These are phyloP conservation scores for Erodium maritimum DNA, from an alignment of 345 rosid genomes.

Conservation along the genomic window DNA sequence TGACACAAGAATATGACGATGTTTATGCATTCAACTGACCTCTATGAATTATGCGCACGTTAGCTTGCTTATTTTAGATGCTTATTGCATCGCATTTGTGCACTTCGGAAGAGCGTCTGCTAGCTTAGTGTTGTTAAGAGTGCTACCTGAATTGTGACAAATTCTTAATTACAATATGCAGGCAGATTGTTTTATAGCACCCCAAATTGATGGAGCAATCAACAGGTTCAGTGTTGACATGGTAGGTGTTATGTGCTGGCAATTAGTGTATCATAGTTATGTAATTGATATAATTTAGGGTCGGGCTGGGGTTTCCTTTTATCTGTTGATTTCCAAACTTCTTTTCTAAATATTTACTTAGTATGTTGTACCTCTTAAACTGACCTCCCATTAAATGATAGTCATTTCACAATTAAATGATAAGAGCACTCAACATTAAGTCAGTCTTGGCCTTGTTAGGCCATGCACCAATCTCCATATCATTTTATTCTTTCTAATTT, in stretches of 20 bases:
- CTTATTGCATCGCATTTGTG: no score
- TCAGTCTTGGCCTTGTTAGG: neutral
- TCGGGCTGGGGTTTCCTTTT: neutral
- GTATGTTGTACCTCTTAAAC: neutral
- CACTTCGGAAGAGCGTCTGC: no score
- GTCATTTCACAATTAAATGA: neutral
- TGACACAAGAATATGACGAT: no score
- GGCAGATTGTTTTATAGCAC: constrained; percentile 81
- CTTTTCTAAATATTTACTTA: neutral
- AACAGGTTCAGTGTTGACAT: constrained; percentile 50
- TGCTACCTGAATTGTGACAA: neutral
- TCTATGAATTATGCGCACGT: no score
- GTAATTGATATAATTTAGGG: neutral
- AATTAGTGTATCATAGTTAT: neutral
- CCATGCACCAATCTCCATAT: no score
- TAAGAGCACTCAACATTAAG: neutral
- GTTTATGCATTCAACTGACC: no score
- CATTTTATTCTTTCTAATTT: no score
- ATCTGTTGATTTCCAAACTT: no score
- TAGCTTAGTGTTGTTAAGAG: neutral
- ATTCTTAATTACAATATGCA: constrained; percentile 17
- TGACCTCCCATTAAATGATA: neutral
- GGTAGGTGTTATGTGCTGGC: constrained; percentile 27
- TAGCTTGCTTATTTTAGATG: no score
- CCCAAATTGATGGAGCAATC: constrained; percentile 45